Conservation (phyloP, 176 grass and related monocot genomes). For the Zizania latifolia region DNA sequence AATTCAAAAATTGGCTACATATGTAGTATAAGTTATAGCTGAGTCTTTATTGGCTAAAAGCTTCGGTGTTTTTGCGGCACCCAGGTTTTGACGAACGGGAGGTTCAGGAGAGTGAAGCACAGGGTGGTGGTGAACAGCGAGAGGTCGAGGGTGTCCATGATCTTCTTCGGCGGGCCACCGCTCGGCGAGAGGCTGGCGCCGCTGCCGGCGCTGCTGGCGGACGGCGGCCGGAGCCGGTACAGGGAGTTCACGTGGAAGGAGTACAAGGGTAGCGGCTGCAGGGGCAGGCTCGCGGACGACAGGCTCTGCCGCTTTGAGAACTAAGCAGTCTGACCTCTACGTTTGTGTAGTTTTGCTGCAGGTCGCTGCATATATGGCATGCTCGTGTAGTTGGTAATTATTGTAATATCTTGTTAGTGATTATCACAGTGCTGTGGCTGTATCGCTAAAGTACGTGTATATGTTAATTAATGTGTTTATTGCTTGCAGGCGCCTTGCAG, state of each 20-base stretch:
- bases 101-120: slow-evolving; percentile 91
- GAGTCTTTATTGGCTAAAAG: too few species aligned
- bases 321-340: not conserved
- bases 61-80: too few species aligned
- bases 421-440: too few species aligned
- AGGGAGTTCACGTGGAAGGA: slow-evolving; percentile 92
- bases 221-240: slow-evolving; percentile 66
- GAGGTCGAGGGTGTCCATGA: slow-evolving; percentile 61
- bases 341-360: not conserved
- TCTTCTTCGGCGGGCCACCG: slow-evolving; percentile 77
- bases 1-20: too few species aligned
- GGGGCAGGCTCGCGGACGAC: slow-evolving; percentile 53
- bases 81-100: slow-evolving; percentile 90
- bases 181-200: slow-evolving; percentile 51
- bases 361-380: not conserved
- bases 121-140: slow-evolving; percentile 75
- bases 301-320: slow-evolving; percentile 67
- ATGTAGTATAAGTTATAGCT: too few species aligned
- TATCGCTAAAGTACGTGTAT: too few species aligned
- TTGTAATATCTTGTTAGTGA: not conserved
- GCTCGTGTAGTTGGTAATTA: too few species aligned
- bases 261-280: slow-evolving; percentile 63
- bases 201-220: slow-evolving; percentile 43
- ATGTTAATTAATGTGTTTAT: too few species aligned
- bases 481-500: too few species aligned